Conservation (phyloP, 2,329 filamentous ascomycete species). For the Westerdykella sp. region DNA sequence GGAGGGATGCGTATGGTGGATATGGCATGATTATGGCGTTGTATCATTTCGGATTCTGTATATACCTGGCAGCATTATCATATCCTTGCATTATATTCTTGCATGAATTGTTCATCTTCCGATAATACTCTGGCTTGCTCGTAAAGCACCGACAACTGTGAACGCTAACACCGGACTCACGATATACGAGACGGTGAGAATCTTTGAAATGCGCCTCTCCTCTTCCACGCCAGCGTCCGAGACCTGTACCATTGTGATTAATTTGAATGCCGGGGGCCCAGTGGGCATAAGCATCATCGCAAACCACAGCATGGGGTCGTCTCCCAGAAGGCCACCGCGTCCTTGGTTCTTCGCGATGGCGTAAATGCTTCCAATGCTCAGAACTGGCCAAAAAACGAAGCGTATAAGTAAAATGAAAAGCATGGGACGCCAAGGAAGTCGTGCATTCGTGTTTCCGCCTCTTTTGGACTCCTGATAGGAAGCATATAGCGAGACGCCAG, state of each 20-base stretch:
- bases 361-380: constrained; percentile 49
- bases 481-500: constrained; percentile 23
- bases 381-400: constrained; percentile 24
- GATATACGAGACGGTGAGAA: constrained; percentile 37
- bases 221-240: constrained; percentile 38
- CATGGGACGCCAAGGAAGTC: constrained; percentile 15
- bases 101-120: constrained; percentile 1
- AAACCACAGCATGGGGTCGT: constrained; percentile 61
- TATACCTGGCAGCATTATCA: too few species aligned
- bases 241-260: constrained; percentile 48
- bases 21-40: too few species aligned
- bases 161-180: constrained; percentile 26
- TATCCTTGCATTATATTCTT: not conserved
- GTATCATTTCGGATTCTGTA: too few species aligned
- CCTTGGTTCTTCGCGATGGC: constrained; percentile 47
- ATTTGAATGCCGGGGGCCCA: constrained; percentile 49
- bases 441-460: constrained; percentile 1
- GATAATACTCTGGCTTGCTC: constrained; percentile 22
- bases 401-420: constrained; percentile 20
- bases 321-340: constrained; percentile 37
- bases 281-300: constrained; percentile 54
- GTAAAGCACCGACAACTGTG: constrained; percentile 28
- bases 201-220: constrained; percentile 48
- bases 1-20: too few species aligned
- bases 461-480: constrained; percentile 16